Evolutionary conservation across 345 rosid genomes (phyloP), one percentile per base, ranked within the genome.

Genomic region (Syzygium aromaticum): DNA sequence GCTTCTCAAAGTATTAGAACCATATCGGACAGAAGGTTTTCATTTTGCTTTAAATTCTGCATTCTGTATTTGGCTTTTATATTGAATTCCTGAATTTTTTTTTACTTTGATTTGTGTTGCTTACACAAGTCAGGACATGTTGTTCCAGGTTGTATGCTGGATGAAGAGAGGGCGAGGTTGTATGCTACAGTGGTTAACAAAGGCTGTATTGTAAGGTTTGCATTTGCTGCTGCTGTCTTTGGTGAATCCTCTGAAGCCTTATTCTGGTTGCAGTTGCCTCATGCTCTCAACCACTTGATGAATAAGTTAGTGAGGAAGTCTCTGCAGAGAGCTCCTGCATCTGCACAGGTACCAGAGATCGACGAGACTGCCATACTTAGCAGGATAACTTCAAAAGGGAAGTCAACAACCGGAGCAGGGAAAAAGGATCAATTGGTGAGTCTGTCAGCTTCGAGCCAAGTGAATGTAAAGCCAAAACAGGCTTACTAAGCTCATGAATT

Each of bases 201-300:
- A 93, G 98, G 99, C 87, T 95, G 86, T 90, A 92, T 95, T 27
- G 95, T 92, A 85, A 95, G 98, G 92, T 96, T 95, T 94, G 97
- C 99, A 59, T 95, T 97, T 89, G 98, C 99, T n/a, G 98, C 99
- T 90, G 97, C 99, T 86, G 90, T 95, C 89, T 97, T 95, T 92
- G 99, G 99, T 87, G 99, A 97, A 92, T 92, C 92, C 77, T 90
- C 95, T 30, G 99, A 97, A 91, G 96, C 99, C 88, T 92, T 95
- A 89, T 97, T 97, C 94, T 97, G 99, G 99, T 90, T 97, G 92
- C 98, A 95, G 90, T 93, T 97, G 91, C 97, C 99, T 51, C 94
- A 85, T 89, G 99, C 99, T 90, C 92, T 97, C 52, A 92, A 93
- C 86, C 98, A 95, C 92, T 92, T 94, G 88, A 94, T 94, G 92